These are phyloP conservation scores for Botrytis fabae DNA, from an alignment of 2,329 filamentous ascomycete species.

Conservation along the genomic window DNA sequence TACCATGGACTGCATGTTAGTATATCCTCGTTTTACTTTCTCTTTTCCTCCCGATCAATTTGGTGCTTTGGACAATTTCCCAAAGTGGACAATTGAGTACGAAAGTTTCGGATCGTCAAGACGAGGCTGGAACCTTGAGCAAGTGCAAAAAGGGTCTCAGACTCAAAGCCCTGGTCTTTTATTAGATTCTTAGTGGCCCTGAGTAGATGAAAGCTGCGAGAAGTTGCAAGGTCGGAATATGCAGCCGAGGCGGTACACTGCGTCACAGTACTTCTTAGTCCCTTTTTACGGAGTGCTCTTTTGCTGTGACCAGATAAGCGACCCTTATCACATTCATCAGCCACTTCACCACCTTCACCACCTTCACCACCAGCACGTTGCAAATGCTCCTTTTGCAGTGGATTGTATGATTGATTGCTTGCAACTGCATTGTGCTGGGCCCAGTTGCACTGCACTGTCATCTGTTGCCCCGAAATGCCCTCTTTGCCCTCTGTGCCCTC, in stretches of 20 bases:
- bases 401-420: not conserved
- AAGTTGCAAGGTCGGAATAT: conserved; percentile 7
- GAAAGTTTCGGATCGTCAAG: conserved; percentile 11
- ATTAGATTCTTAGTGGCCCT: conserved; percentile 18
- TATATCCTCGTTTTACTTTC: conserved; percentile 13
- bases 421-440: not conserved
- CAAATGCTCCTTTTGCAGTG: conserved; percentile 6
- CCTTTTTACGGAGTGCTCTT: not conserved
- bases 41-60: not conserved
- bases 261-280: conserved; percentile 3
- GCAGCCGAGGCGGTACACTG: conserved; percentile 15
- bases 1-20: conserved; percentile 16
- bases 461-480: not conserved
- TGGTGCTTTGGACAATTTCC: conserved; percentile 9
- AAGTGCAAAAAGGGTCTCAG: conserved; percentile 17
- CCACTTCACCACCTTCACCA: not conserved
- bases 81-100: conserved; percentile 9
- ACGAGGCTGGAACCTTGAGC: conserved; percentile 24
- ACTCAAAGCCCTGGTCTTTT: conserved; percentile 15
- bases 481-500: not conserved
- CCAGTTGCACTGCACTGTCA: not conserved
- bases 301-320: conserved; percentile 18
- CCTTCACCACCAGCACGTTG: not conserved
- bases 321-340: conserved; percentile 11
- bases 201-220: conserved; percentile 16